Percentiles rank a stretch among this genome's conserved stretches.
Conservation (phyloP, 768 basidiomycete species). For the Podaxis pistillaris region DNA sequence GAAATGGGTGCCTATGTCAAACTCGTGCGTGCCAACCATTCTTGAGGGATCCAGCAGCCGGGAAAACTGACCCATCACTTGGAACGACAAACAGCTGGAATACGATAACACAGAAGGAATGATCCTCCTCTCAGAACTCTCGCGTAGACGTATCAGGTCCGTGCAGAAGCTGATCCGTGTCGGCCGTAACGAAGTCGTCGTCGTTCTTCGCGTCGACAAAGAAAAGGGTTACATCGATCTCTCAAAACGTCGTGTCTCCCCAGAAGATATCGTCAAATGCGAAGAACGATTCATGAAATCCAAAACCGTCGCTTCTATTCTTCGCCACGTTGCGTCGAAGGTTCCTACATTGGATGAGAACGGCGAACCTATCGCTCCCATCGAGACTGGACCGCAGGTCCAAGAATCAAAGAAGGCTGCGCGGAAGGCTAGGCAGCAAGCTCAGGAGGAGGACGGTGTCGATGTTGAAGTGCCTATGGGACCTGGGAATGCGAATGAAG, state of each 20-base stretch:
- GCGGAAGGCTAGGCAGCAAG: constrained; percentile 40
- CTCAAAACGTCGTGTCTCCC: constrained; percentile 95
- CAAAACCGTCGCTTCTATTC: constrained; percentile 91
- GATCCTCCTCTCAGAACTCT: constrained; percentile 98
- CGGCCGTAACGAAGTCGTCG: constrained; percentile 97
- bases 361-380: constrained; percentile 25
- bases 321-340: constrained; percentile 87
- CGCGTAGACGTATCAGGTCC: constrained; percentile 90
- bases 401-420: constrained; percentile 47
- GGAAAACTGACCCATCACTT: not conserved
- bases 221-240: constrained; percentile 99
- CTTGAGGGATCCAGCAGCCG: not conserved
- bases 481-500: constrained; percentile 54
- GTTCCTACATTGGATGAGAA: constrained; percentile 48
- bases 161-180: constrained; percentile 98
- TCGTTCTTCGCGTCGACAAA: constrained; percentile 96
- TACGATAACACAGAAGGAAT: constrained; percentile 99
- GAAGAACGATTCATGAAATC: constrained; percentile 99
- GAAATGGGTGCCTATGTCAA: constrained; percentile 99
- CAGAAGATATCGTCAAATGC: constrained; percentile 98
- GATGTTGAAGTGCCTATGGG: constrained; percentile 37
- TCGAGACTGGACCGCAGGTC: constrained; percentile 37
- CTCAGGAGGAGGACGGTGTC: constrained; percentile 35
- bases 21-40: constrained; percentile 54
- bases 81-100: constrained; percentile 68